Conservation (phyloP, 495 filamentous ascomycete genomes). For the Pyronema omphalodes region DNA sequence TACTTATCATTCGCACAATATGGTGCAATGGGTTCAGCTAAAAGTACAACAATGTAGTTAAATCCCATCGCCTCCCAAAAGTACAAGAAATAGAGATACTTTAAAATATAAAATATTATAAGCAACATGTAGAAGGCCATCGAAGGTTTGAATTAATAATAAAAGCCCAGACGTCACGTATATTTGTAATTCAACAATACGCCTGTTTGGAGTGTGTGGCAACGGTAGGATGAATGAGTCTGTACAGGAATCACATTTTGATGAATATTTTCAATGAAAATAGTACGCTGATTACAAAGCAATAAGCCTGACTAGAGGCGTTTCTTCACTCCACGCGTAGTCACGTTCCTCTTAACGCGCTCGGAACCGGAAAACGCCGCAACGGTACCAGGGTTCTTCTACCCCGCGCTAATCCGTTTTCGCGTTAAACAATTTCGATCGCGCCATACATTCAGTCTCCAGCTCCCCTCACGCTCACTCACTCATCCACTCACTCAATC, state of each 20-base stretch:
- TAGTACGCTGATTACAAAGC: too few relatives aligned
- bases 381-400: not conserved
- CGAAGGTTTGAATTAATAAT: too few relatives aligned
- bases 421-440: not conserved
- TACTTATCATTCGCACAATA: not conserved
- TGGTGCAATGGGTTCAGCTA: not conserved
- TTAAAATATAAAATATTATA: too few relatives aligned
- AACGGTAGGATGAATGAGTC: not conserved
- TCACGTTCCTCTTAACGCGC: too few relatives aligned
- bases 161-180: too few relatives aligned
- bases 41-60: not conserved
- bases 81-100: not conserved
- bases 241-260: too few relatives aligned
- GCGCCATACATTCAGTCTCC: not conserved
- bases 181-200: not conserved
- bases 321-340: too few relatives aligned
- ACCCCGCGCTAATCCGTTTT: not conserved
- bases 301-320: too few relatives aligned
- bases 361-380: not conserved
- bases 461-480: slow-evolving; percentile 5
- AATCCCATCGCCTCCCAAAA: not conserved
- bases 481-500: not conserved
- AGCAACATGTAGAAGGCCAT: not conserved
- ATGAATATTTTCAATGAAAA: too few relatives aligned
- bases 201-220: not conserved